Conservation (phyloP, 768 basidiomycete genomes). For the Kwoniella dendrophila region DNA sequence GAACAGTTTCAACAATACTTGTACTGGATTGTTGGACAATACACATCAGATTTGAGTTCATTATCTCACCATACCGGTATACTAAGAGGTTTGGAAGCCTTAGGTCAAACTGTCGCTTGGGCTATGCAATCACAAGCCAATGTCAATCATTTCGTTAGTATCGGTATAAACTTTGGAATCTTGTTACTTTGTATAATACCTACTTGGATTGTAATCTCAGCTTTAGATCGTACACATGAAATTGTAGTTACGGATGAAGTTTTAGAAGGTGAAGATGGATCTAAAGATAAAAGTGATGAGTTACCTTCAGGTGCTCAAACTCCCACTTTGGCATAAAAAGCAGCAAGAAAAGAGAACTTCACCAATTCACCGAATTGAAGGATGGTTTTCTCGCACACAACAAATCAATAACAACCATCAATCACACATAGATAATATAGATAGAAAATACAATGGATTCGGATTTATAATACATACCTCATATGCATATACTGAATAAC, state of each 20-base stretch:
- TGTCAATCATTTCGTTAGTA: conserved; percentile 39
- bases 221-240: conserved; percentile 31
- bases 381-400: too few species aligned
- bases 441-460: too few species aligned
- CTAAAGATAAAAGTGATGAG: conserved; percentile 8
- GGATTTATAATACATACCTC: too few species aligned
- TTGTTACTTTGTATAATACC: conserved; percentile 27
- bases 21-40: conserved; percentile 47
- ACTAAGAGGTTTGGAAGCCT: conserved; percentile 42
- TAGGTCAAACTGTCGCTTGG: conserved; percentile 50
- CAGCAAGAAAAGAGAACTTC: too few species aligned
- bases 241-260: conserved; percentile 15
- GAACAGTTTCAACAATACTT: conserved; percentile 42
- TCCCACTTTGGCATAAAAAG: not conserved
- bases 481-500: too few species aligned
- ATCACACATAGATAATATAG: too few species aligned
- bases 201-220: conserved; percentile 36
- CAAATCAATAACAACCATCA: too few species aligned
- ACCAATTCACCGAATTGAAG: too few species aligned
- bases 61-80: conserved; percentile 41
- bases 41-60: conserved; percentile 29
- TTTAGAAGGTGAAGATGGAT: not conserved
- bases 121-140: conserved; percentile 42
- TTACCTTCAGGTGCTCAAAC: not conserved
- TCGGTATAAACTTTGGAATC: conserved; percentile 41